These are phyloP conservation scores for Solanum paucissectum DNA, from an alignment of 257 asterid genomes.

Conservation along the genomic window DNA sequence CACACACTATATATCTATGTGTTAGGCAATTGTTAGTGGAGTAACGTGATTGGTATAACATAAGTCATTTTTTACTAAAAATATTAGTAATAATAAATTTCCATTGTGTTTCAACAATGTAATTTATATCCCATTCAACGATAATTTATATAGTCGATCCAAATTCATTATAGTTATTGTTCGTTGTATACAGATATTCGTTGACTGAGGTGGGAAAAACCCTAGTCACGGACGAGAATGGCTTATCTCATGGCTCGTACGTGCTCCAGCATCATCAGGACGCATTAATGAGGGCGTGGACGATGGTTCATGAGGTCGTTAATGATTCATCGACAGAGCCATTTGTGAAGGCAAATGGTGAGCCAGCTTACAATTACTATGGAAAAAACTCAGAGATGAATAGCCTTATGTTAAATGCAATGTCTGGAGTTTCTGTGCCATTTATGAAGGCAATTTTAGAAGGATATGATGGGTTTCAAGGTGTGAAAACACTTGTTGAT, in stretches of 20 bases:
- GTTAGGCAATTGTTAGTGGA: neutral
- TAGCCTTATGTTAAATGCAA: slow-evolving; percentile 16
- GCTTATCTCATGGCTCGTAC: slow-evolving; percentile 14
- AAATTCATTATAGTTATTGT: neutral
- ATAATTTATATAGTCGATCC: neutral
- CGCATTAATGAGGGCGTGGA: slow-evolving; percentile 17
- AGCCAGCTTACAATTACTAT: slow-evolving; percentile 11
- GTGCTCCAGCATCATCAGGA: slow-evolving; percentile 23
- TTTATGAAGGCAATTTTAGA: slow-evolving; percentile 16
- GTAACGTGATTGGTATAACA: neutral
- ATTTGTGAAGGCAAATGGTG: slow-evolving; percentile 14
- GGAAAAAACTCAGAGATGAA: slow-evolving; percentile 14
- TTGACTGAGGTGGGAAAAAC: slow-evolving; percentile 17
- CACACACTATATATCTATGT: neutral
- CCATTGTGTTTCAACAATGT: neutral
- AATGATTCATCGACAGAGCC: slow-evolving; percentile 13
- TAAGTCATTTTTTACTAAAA: neutral
- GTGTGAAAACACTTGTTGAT: slow-evolving; percentile 13
- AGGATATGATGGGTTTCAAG: slow-evolving; percentile 16
- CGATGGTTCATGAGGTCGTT: slow-evolving; percentile 18
- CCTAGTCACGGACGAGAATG: slow-evolving; percentile 4
- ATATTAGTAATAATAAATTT: neutral
- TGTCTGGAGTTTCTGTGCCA: slow-evolving; percentile 23
- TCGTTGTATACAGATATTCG: slow-evolving; percentile 5
- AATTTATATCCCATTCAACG: neutral